Percentiles rank a stretch among this genome's conserved stretches.
These are phyloP conservation scores for Aaosphaeria pasadenensis DNA, from an alignment of 2,329 filamentous ascomycete species.

Conservation along the genomic window DNA sequence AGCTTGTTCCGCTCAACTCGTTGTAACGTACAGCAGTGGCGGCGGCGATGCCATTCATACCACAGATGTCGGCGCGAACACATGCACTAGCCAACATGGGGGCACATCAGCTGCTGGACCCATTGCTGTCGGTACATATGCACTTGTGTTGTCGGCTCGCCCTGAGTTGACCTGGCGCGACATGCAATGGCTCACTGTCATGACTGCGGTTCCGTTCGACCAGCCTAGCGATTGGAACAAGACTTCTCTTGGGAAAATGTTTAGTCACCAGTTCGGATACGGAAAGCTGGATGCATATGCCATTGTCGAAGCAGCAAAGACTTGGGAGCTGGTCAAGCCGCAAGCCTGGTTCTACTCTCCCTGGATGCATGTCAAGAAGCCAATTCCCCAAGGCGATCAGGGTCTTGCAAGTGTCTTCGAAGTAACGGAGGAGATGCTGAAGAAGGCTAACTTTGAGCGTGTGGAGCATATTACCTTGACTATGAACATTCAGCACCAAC, in stretches of 20 bases:
- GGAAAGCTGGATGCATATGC: conserved; percentile 89
- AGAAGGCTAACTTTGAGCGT: conserved; percentile 76
- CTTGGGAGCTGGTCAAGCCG: conserved; percentile 85
- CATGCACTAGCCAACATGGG: conserved; percentile 79
- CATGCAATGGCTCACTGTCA: conserved; percentile 83
- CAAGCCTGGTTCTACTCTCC: conserved; percentile 94
- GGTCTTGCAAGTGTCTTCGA: conserved; percentile 79
- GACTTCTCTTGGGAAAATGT: conserved; percentile 78
- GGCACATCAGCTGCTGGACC: conserved; percentile 95
- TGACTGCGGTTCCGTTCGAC: conserved; percentile 80
- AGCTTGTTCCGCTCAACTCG: conserved; percentile 89
- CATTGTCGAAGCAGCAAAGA: conserved; percentile 81
- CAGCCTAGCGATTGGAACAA: conserved; percentile 77
- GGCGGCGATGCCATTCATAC: conserved; percentile 89
- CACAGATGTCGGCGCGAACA: conserved; percentile 83
- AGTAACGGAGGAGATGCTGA: conserved; percentile 77
- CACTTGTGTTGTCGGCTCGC: conserved; percentile 78
- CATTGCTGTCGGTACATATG: conserved; percentile 86
- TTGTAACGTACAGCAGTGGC: conserved; percentile 95
- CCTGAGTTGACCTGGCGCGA: conserved; percentile 92
- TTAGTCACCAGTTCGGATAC: conserved; percentile 92
- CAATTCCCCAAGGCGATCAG: conserved; percentile 78
- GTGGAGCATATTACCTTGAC: conserved; percentile 95
- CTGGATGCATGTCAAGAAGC: conserved; percentile 85
- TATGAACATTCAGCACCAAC: conserved; percentile 89